These are phyloP conservation scores for Podila clonocystis DNA, from an alignment of 192 early-diverging fungal species.

Conservation along the genomic window DNA sequence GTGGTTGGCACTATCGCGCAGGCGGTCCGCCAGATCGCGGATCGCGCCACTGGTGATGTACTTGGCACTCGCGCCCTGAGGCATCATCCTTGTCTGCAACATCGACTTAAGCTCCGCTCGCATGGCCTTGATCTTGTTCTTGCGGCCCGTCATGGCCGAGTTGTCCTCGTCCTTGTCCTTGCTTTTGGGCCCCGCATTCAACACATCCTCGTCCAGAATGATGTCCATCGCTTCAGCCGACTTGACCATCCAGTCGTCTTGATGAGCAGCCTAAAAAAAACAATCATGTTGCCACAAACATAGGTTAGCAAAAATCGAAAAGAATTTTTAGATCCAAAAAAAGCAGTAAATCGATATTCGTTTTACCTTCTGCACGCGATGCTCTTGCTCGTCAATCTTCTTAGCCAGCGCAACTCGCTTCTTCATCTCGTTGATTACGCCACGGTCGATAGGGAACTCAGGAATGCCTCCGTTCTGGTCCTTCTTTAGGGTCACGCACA, in stretches of 20 bases:
- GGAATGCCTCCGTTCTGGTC: slow-evolving; percentile 66
- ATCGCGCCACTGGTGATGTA: slow-evolving; percentile 74
- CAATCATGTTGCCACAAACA: not conserved
- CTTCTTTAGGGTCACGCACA: slow-evolving; percentile 85
- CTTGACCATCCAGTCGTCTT: slow-evolving; percentile 44
- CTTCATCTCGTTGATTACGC: slow-evolving; percentile 75
- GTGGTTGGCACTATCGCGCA: slow-evolving; percentile 56
- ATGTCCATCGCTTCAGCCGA: slow-evolving; percentile 49
- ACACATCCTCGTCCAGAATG: slow-evolving; percentile 36
- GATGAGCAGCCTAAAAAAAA: slow-evolving; percentile 32
- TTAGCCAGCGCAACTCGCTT: slow-evolving; percentile 82
- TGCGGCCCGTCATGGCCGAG: slow-evolving; percentile 42
- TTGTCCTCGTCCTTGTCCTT: slow-evolving; percentile 52
- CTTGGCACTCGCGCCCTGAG: slow-evolving; percentile 62
- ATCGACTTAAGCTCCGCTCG: slow-evolving; percentile 56
- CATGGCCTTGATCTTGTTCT: slow-evolving; percentile 57
- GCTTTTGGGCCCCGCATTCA: slow-evolving; percentile 20
- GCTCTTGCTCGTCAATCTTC: slow-evolving; percentile 84
- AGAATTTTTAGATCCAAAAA: slow-evolving; percentile 57
- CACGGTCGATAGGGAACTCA: slow-evolving; percentile 86
- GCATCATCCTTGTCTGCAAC: slow-evolving; percentile 57
- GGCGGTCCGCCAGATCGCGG: slow-evolving; percentile 68
- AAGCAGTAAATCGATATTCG: not conserved
- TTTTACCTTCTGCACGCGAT: slow-evolving; percentile 74
- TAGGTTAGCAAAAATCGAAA: not conserved